Conservation (phyloP, 345 rosid species). For the Rhizophora apiculata region DNA sequence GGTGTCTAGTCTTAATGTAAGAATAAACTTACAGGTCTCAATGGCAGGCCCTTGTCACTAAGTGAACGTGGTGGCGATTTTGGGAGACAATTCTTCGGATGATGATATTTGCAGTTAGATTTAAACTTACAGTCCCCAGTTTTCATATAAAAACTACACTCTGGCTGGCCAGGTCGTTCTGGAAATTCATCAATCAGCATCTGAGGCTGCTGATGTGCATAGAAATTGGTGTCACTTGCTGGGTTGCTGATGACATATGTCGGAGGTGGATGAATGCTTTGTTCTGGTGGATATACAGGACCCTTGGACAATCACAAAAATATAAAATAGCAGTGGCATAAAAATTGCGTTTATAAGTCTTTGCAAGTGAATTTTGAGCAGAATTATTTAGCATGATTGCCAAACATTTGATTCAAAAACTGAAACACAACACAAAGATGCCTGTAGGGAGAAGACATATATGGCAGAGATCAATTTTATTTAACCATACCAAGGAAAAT, state of each 20-base stretch:
- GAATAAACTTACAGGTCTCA: slow-evolving; percentile 79
- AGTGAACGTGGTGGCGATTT: slow-evolving; percentile 51
- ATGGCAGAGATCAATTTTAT: no score
- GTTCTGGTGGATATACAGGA: slow-evolving; percentile 52
- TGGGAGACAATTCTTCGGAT: slow-evolving; percentile 58
- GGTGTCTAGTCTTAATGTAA: neutral
- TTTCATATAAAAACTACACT: slow-evolving; percentile 69
- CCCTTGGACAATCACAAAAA: slow-evolving; percentile 45
- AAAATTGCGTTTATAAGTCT: neutral
- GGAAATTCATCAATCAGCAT: slow-evolving; percentile 70
- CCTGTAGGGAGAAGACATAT: no score
- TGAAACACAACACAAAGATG: neutral
- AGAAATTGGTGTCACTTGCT: slow-evolving; percentile 37
- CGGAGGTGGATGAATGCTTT: slow-evolving; percentile 45
- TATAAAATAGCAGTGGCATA: slow-evolving; percentile 10
- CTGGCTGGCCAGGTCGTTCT: slow-evolving; percentile 91
- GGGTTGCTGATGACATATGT: slow-evolving; percentile 41
- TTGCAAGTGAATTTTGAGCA: neutral
- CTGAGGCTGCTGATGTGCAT: slow-evolving; percentile 47
- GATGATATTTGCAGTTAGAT: slow-evolving; percentile 82
- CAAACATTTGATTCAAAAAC: neutral
- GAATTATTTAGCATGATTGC: neutral
- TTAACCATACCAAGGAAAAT: no score
- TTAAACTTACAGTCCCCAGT: slow-evolving; percentile 90
- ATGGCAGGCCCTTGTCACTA: slow-evolving; percentile 86